Percentiles rank a stretch among this genome's conserved stretches.
These are phyloP conservation scores for Micromonas commoda DNA, from an alignment of 139 green algal species.

Conservation along the genomic window DNA sequence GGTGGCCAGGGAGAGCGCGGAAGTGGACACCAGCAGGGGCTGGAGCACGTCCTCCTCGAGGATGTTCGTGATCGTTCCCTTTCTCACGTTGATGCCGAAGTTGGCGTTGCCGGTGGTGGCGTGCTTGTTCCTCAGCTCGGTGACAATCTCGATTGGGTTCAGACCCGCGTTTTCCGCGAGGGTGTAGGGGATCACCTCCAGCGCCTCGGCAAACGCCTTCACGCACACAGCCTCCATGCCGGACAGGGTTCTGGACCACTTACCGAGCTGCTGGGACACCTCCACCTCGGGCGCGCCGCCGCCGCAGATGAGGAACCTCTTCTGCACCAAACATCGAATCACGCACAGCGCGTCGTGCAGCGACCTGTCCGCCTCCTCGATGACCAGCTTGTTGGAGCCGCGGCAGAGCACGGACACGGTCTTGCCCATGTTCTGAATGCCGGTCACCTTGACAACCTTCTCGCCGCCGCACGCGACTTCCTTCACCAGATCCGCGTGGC, in stretches of 20 bases:
- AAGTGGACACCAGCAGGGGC: conserved; percentile 83
- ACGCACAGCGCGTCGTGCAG: conserved; percentile 80
- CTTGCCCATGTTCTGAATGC: conserved; percentile 75
- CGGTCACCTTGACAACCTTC: conserved; percentile 85
- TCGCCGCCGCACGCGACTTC: conserved; percentile 53
- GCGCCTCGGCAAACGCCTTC: conserved; percentile 84
- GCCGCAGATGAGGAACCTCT: conserved; percentile 85
- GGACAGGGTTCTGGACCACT: conserved; percentile 83
- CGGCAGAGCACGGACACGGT: conserved; percentile 90
- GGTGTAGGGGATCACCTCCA: conserved; percentile 97
- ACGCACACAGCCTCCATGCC: conserved; percentile 92
- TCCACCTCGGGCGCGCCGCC: conserved; percentile 89
- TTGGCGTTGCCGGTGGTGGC: conserved; percentile 54
- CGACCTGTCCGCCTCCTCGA: conserved; percentile 82
- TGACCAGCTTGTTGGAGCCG: conserved; percentile 90
- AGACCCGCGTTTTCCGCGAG: conserved; percentile 97
- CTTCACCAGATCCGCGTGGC: conserved; percentile 74
- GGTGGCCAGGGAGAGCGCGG: conserved; percentile 81
- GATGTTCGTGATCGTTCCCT: conserved; percentile 88
- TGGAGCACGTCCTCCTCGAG: conserved; percentile 92
- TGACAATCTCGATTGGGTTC: conserved; percentile 96
- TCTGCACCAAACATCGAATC: conserved; percentile 86
- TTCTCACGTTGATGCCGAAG: conserved; percentile 74
- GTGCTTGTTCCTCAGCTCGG: conserved; percentile 86
- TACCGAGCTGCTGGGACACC: conserved; percentile 64